These are phyloP conservation scores for Ceratocystiopsis minuta DNA, from an alignment of 2,329 filamentous ascomycete genomes.

Conservation along the genomic window DNA sequence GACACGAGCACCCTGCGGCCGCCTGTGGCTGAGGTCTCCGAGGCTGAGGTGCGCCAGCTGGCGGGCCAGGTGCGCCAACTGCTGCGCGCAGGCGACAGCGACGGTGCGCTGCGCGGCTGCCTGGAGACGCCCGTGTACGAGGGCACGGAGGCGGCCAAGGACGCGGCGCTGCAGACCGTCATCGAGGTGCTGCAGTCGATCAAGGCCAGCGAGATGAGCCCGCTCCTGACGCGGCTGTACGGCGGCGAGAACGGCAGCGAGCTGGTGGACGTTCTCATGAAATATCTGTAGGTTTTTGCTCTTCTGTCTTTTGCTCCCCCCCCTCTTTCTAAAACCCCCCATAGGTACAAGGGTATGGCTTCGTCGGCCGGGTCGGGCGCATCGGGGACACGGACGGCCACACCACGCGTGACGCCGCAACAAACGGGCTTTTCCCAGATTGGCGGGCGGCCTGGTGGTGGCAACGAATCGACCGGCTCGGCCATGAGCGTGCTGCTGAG, in stretches of 20 bases:
- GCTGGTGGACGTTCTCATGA: slow-evolving; percentile 84
- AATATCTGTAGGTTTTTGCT: slow-evolving; percentile 60
- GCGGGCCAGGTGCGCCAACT: slow-evolving; percentile 74
- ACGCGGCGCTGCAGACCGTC: slow-evolving; percentile 72
- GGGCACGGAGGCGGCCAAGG: slow-evolving; percentile 41
- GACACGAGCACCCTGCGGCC: slow-evolving; percentile 70
- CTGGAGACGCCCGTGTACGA: slow-evolving; percentile 72
- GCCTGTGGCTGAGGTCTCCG: slow-evolving; percentile 52
- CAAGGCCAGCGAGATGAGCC: slow-evolving; percentile 88
- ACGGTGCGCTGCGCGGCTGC: slow-evolving; percentile 69
- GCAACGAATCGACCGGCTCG: slow-evolving; percentile 55
- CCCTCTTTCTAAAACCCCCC: slow-evolving; percentile 1
- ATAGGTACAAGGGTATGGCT: slow-evolving; percentile 89
- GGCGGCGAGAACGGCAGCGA: slow-evolving; percentile 63
- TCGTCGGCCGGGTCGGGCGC: slow-evolving; percentile 18
- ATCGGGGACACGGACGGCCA: slow-evolving; percentile 21
- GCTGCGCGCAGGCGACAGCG: slow-evolving; percentile 67
- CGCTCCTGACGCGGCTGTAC: slow-evolving; percentile 69
- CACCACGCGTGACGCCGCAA: slow-evolving; percentile 41
- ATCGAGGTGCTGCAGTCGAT: slow-evolving; percentile 91
- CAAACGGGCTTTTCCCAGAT: slow-evolving; percentile 80
- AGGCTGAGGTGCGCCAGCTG: slow-evolving; percentile 61
- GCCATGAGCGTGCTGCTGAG: slow-evolving; percentile 93
- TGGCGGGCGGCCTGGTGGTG: slow-evolving; percentile 29
- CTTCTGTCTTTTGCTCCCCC: neutral